Percentiles rank a stretch among this genome's conserved stretches.
Conservation (phyloP, 345 rosid genomes). For the Hypericum androsaemum region DNA sequence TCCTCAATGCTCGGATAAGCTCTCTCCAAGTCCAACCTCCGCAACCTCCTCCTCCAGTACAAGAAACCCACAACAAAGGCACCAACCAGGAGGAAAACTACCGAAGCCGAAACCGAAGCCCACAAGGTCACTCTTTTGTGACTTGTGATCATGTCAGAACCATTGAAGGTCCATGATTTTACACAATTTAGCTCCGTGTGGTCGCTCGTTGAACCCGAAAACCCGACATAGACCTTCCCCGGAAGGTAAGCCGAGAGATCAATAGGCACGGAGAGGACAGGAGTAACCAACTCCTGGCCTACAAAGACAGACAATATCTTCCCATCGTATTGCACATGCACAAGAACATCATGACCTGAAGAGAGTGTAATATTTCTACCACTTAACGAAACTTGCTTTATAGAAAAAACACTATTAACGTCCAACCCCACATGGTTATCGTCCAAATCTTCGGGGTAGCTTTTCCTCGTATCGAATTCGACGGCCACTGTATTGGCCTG, state of each 20-base stretch:
- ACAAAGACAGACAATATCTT: not conserved
- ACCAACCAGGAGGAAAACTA: no score
- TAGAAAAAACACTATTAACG: slow-evolving; percentile 34
- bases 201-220: not conserved
- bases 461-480: slow-evolving; percentile 53
- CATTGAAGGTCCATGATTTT: not conserved
- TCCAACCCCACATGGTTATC: slow-evolving; percentile 62
- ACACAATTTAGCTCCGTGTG: not conserved
- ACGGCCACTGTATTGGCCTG: not conserved
- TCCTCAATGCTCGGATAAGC: slow-evolving; percentile 34
- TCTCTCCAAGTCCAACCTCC: slow-evolving; percentile 24
- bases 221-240: not conserved
- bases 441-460: slow-evolving; percentile 38
- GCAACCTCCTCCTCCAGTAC: slow-evolving; percentile 21
- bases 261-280: not conserved
- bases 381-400: slow-evolving; percentile 32
- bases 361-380: slow-evolving; percentile 19
- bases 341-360: not conserved
- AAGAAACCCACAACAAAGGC: slow-evolving; percentile 4
- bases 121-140: no score
- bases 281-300: not conserved
- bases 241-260: slow-evolving; percentile 2
- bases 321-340: not conserved
- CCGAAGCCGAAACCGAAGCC: no score
- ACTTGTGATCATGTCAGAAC: not conserved